Conservation (phyloP, 2,329 filamentous ascomycete genomes). For the Myriosclerotinia scirpicola region DNA sequence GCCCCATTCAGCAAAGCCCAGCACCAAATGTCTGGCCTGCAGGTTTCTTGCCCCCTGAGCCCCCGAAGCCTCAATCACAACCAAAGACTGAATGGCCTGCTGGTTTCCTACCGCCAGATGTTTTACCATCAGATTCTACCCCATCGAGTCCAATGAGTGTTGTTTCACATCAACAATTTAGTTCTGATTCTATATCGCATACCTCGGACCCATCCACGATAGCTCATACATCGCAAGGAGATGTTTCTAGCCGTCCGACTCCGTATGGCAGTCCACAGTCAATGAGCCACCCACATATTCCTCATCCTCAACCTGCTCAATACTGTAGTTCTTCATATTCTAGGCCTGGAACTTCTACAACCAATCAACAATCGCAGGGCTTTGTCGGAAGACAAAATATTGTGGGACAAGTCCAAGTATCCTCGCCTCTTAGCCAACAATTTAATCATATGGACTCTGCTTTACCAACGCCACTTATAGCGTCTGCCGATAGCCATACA, state of each 20-base stretch:
- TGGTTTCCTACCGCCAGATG: conserved; percentile 8
- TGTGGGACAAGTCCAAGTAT: neutral
- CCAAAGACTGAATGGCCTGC: conserved; percentile 10
- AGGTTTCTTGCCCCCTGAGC: conserved; percentile 10
- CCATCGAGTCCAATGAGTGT: conserved; percentile 1
- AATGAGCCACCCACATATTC: neutral
- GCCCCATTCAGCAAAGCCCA: neutral
- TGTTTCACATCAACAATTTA: neutral
- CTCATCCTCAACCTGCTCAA: neutral
- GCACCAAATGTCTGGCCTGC: conserved; percentile 13
- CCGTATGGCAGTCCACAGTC: neutral
- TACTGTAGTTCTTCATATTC: neutral
- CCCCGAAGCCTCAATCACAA: neutral
- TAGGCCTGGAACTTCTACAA: neutral
- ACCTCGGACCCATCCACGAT: neutral
- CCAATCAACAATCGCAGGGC: neutral
- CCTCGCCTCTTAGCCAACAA: neutral
- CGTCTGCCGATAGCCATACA: neutral
- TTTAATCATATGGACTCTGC: neutral
- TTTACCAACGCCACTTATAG: neutral
- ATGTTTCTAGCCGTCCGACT: neutral
- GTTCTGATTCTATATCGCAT: neutral
- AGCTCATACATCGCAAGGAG: neutral
- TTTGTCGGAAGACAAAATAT: neutral
- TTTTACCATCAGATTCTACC: neutral